Evolutionary conservation across 495 filamentous ascomycete species (phyloP), one percentile per base, ranked within the genome.

Genomic region (Emericellopsis terricola): DNA sequence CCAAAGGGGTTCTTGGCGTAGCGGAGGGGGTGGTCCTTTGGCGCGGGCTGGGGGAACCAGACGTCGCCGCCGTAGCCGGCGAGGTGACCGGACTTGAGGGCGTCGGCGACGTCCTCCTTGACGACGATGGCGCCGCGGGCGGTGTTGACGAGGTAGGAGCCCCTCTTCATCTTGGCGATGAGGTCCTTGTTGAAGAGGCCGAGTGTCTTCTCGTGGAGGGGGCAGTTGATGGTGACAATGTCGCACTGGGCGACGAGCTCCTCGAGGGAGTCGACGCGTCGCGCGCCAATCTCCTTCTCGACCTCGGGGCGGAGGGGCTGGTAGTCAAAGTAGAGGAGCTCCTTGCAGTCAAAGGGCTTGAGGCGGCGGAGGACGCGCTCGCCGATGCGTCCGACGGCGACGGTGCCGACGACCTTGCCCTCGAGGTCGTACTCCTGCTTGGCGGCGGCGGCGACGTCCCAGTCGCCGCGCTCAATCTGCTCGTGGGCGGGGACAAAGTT

Each of bases 151-250:
- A 97, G 78, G 86, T 86, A 96, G 29, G 81, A 76, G 43, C 81
- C 85, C 51, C 76, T 76, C 82, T 97, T 97, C 89, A 97, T 97
- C 81, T 94, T 94, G 48, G 78, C 69, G 49, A 97, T 92, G 41
- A 97, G 70, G n/a, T 94, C 83, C 79, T 96, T 96, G 72, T 94
- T 94, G 69, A 97, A 97, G 45, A 97, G 55, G 41, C 89, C 89
- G 20, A 70, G 67, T 29, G 89, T 97, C 70, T 89, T 91, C 69
- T 94, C 89, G 63, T 97, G 89, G 41, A 97, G 72, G 40, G 89
- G 89, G 73, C 87, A 94, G 73, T 97, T 97, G 62, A 97, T 96
- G 49, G 89, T 97, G 49, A 97, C 89, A 28, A 97, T 81, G 46
- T 97, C 89, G 59, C 86, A 94, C 70, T 94, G 85, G 36, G 69